Percentiles rank a stretch among this genome's conserved stretches.
These are phyloP conservation scores for Leptographium flavum DNA, from an alignment of 2,329 filamentous ascomycete genomes.

Conservation along the genomic window DNA sequence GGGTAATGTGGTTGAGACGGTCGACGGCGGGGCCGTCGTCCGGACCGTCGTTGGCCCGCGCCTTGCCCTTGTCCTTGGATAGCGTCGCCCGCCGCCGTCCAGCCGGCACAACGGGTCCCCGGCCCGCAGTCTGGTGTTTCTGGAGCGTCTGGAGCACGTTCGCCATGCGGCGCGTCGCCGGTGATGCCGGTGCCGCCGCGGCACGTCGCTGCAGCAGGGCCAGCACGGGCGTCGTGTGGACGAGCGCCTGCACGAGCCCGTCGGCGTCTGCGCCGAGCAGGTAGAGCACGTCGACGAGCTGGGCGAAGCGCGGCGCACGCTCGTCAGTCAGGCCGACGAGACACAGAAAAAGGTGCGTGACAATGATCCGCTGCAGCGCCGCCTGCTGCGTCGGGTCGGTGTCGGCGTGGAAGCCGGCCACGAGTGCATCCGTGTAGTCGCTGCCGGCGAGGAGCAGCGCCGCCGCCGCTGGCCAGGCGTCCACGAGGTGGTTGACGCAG, in stretches of 20 bases:
- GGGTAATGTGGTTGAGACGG: constrained; percentile 68
- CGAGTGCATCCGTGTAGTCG: constrained; percentile 71
- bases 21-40: constrained; percentile 51
- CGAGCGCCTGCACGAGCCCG: constrained; percentile 67
- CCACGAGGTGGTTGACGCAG: constrained; percentile 48
- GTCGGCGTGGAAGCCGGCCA: constrained; percentile 50
- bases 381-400: constrained; percentile 48
- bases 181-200: constrained; percentile 27
- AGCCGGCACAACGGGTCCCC: constrained; percentile 35
- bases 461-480: constrained; percentile 41
- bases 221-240: constrained; percentile 67
- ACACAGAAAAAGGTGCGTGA: constrained; percentile 62
- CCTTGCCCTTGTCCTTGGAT: constrained; percentile 59
- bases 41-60: constrained; percentile 22
- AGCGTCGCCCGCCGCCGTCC: constrained; percentile 35
- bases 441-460: constrained; percentile 65
- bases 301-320: constrained; percentile 53
- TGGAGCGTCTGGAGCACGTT: constrained; percentile 48
- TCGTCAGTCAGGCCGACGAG: constrained; percentile 56
- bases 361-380: constrained; percentile 49
- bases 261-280: constrained; percentile 59
- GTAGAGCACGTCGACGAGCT: constrained; percentile 73
- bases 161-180: constrained; percentile 41
- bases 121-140: constrained; percentile 30
- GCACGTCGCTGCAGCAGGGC: constrained; percentile 43